phyloP scores from a whole-genome alignment of 2,329 filamentous ascomycete species.

The Trichoderma lentiforme region DNA sequence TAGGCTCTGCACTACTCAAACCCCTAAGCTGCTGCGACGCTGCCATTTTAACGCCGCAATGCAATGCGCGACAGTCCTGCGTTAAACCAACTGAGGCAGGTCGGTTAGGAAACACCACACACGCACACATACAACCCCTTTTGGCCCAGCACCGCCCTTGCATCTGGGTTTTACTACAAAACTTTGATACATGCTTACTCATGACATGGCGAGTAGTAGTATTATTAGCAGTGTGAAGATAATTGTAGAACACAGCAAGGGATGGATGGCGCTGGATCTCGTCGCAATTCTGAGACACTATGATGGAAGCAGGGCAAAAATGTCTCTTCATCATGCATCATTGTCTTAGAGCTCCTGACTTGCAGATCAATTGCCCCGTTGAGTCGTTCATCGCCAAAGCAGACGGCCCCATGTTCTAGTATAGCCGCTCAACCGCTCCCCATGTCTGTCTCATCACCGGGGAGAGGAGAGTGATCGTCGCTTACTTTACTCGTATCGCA shows the following conservation, averaged over 20 bases:
- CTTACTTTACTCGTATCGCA: background rate
- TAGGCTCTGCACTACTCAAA: background rate
- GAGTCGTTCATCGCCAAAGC: background rate
- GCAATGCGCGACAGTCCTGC: background rate
- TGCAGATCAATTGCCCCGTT: conserved; percentile 1
- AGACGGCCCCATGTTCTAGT: background rate
- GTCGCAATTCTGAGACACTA: background rate
- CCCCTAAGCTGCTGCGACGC: background rate
- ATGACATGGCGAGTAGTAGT: background rate
- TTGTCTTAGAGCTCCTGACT: background rate
- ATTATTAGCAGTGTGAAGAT: background rate
- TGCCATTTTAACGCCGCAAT: background rate
- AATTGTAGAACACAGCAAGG: background rate
- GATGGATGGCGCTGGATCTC: background rate
- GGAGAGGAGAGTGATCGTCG: conserved; percentile 2
- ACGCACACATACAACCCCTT: background rate
- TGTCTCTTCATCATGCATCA: background rate
- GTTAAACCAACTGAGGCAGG: background rate
- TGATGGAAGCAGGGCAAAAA: background rate
- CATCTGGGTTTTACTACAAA: background rate
- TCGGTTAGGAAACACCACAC: background rate
- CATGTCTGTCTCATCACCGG: conserved; percentile 13
- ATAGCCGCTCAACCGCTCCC: background rate
- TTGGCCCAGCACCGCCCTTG: background rate
- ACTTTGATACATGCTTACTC: background rate